A percentile compares a stretch with the other conserved stretches of the same genome.
Conservation (phyloP, 768 basidiomycete species). For the Cystoderma amianthinum region DNA sequence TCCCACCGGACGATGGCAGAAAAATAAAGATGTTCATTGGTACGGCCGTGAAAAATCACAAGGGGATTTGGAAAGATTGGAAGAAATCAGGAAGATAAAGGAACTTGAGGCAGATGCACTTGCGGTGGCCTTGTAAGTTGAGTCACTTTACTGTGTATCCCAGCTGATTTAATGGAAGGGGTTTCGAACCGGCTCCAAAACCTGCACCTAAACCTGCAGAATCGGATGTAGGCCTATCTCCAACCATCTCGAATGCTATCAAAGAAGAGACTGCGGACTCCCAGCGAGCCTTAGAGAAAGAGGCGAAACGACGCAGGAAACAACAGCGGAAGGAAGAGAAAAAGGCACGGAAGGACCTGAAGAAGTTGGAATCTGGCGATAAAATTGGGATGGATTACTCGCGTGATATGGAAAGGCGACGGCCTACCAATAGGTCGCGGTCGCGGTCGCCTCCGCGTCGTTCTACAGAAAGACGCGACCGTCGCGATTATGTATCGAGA, state of each 20-base stretch:
- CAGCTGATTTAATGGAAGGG: conserved; percentile 31
- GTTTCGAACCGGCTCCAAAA: conserved; percentile 58
- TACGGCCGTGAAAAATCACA: conserved; percentile 61
- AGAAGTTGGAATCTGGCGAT: conserved; percentile 26
- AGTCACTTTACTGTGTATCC: not conserved
- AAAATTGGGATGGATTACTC: conserved; percentile 16
- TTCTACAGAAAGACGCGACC: conserved; percentile 3
- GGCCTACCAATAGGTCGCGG: conserved; percentile 18
- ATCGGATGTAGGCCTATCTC: not conserved
- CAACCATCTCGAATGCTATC: conserved; percentile 10
- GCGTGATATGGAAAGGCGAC: conserved; percentile 4
- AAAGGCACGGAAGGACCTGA: conserved; percentile 46
- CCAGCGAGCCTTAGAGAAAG: conserved; percentile 27
- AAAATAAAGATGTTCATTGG: conserved; percentile 97
- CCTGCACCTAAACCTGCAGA: conserved; percentile 12
- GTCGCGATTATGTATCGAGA: not conserved
- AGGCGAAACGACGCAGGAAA: conserved; percentile 45
- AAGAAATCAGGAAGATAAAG: conserved; percentile 79
- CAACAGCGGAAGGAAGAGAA: conserved; percentile 55
- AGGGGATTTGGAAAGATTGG: conserved; percentile 36
- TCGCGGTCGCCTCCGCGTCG: conserved; percentile 21
- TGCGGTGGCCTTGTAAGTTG: conserved; percentile 64
- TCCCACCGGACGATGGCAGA: conserved; percentile 94
- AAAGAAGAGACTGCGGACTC: not conserved
- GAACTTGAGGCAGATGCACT: conserved; percentile 88